These are phyloP conservation scores for Chaetoceros muelleri DNA, from an alignment of 108 stramenopile species.

Conservation along the genomic window DNA sequence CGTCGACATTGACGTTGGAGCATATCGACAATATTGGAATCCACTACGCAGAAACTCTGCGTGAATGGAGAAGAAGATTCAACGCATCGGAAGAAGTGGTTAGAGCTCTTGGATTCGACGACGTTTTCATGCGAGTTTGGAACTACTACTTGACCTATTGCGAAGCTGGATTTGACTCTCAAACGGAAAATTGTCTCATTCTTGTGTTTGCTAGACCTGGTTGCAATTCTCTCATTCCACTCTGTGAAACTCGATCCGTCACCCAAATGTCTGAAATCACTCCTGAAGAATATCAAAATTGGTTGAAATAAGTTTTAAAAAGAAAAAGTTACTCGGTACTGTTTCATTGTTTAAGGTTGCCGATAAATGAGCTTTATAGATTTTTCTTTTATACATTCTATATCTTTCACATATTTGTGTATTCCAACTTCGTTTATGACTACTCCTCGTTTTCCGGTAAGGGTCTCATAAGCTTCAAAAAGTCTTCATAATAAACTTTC, in stretches of 20 bases:
- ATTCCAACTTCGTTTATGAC: no score
- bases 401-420: no score
- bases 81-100: constrained; percentile 54
- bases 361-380: no score
- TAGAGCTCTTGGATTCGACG: constrained; percentile 83
- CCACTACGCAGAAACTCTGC: constrained; percentile 92
- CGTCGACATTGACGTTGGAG: constrained; percentile 70
- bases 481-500: background rate
- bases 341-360: no score
- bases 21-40: constrained; percentile 87
- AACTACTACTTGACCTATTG: constrained; percentile 95
- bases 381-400: no score
- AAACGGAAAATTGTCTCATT: constrained; percentile 68
- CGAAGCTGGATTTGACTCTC: constrained; percentile 87
- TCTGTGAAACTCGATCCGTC: constrained; percentile 50
- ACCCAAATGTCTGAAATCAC: constrained; percentile 44
- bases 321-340: no score
- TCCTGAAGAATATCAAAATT: constrained; percentile 31
- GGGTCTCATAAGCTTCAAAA: background rate
- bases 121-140: constrained; percentile 88
- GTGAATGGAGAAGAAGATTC: constrained; percentile 91
- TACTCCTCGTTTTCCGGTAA: no score
- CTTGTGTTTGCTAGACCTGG: constrained; percentile 70
- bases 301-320: no score
- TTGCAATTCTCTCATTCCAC: constrained; percentile 40